Base-by-base conservation (phyloP, 164 flowering plant genomes). In the Magnolia sinica region DNA sequence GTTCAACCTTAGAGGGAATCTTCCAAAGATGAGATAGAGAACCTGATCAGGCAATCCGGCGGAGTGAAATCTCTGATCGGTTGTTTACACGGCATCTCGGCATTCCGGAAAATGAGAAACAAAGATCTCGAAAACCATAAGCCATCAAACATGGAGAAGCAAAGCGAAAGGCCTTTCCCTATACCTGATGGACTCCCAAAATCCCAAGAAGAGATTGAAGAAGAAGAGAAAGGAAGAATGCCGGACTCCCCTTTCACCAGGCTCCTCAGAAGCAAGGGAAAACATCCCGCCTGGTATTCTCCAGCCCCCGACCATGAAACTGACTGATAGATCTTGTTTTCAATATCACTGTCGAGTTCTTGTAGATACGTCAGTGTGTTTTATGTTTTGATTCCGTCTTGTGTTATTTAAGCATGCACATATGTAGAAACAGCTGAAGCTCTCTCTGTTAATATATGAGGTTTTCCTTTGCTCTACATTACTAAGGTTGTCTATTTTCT, bases 111-210 rank as follows among this genome's bases (percentile, higher is more conserved):
- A 23, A 24, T 51, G 23, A 87, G 82, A 18, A 80, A 79, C 29
- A 80, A 77, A 8, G 69, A 67, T 7, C 50, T 8, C 2, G 80
- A 72, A 24, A 29, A 23, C 9, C 50, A 6, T 11, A 74, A 79
- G 22, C 75, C 74, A 14, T 31, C 50, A 24, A 79, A 76, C 8
- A n/a, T 49, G 7, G 79, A 72, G 73, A 72, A 78, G 18, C 75
- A 71, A 50, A 73, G 16, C 5, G 64, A 29, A 51, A 83, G 58
- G 8, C 84, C 49, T 0, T 81, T 72, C 24, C 96, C 90, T 0
- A 76, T 91, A 24, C 98, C 97, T 8, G 99, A 95, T 55, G 96
- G 97, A 37, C 72, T 95, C 82, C 99, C 98, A 0, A 93, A 90
- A 73, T 76, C 89, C 0, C 50, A 20, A 23, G 87, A 87, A 68